These are phyloP conservation scores for Silene latifolia DNA, from an alignment of 148 eudicot species.

Conservation along the genomic window DNA sequence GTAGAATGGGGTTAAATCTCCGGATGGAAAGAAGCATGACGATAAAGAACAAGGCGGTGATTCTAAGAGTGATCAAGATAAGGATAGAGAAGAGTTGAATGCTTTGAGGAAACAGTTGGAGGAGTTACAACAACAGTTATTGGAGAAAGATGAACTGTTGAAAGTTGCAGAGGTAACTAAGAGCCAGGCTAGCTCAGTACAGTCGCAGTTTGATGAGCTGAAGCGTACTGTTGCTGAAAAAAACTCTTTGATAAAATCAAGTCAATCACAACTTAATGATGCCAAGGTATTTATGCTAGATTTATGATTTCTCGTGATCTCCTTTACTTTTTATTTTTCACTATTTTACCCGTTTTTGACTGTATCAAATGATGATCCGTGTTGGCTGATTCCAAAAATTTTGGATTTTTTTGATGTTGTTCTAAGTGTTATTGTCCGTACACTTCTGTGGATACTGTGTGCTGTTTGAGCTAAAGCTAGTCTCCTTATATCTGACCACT, in stretches of 20 bases:
- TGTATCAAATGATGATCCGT: too few species aligned
- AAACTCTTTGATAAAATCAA: conserved; percentile 54
- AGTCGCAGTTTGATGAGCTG: conserved; percentile 56
- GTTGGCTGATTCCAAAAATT: too few species aligned
- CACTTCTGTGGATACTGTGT: too few species aligned
- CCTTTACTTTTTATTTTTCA: too few species aligned
- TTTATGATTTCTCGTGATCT: too few species aligned
- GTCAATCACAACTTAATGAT: conserved; percentile 70
- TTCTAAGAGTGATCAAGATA: conserved; percentile 39
- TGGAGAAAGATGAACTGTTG: conserved; percentile 74
- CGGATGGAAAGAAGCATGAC: conserved; percentile 45
- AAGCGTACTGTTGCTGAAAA: conserved; percentile 52
- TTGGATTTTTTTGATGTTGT: too few species aligned
- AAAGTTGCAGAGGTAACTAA: conserved; percentile 54
- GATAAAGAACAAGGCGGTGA: conserved; percentile 45
- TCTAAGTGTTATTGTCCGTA: too few species aligned
- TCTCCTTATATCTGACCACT: too few species aligned
- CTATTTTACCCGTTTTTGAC: too few species aligned
- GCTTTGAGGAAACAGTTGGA: conserved; percentile 67
- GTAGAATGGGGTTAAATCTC: conserved; percentile 53
- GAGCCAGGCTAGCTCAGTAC: conserved; percentile 40
- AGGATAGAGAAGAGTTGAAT: conserved; percentile 63
- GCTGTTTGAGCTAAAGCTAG: too few species aligned
- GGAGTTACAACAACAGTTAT: conserved; percentile 57
- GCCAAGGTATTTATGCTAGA: conserved; percentile 36